phyloP scores from a whole-genome alignment of 2,329 filamentous ascomycete species.

The Penicillium sp. region DNA sequence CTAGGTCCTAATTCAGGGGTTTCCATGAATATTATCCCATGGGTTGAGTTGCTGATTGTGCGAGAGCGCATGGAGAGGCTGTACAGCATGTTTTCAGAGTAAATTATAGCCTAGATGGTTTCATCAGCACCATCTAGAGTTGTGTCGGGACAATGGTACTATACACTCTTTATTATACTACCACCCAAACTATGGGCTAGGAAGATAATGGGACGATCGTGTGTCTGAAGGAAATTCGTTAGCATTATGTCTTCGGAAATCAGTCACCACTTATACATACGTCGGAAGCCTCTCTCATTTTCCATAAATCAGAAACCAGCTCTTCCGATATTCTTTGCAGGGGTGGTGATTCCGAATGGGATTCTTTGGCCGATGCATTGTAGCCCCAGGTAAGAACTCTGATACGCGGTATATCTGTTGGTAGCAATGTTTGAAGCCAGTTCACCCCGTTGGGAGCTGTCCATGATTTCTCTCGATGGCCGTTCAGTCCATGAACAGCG shows the following conservation, averaged over 20 bases:
- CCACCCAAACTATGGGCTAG: conserved; percentile 33
- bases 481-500: conserved; percentile 25
- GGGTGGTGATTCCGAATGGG: neutral
- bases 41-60: conserved; percentile 19
- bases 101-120: conserved; percentile 19
- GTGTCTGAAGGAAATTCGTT: conserved; percentile 11
- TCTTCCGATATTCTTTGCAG: conserved; percentile 7
- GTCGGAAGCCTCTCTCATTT: conserved; percentile 5
- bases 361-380: conserved; percentile 13
- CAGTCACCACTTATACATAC: neutral
- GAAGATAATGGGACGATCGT: conserved; percentile 30
- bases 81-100: conserved; percentile 8
- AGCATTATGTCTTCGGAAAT: neutral
- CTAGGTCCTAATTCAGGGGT: conserved; percentile 37
- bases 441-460: conserved; percentile 16
- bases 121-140: neutral
- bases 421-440: conserved; percentile 22
- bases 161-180: conserved; percentile 29
- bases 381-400: conserved; percentile 24
- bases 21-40: conserved; percentile 37
- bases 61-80: conserved; percentile 19
- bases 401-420: conserved; percentile 10
- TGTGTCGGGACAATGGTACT: neutral
- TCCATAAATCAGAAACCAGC: conserved; percentile 9
- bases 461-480: conserved; percentile 25